Percentiles rank a stretch among this genome's conserved stretches.
These are phyloP conservation scores for Plasmopara viticola DNA, from an alignment of 352 stramenopile species.

Conservation along the genomic window DNA sequence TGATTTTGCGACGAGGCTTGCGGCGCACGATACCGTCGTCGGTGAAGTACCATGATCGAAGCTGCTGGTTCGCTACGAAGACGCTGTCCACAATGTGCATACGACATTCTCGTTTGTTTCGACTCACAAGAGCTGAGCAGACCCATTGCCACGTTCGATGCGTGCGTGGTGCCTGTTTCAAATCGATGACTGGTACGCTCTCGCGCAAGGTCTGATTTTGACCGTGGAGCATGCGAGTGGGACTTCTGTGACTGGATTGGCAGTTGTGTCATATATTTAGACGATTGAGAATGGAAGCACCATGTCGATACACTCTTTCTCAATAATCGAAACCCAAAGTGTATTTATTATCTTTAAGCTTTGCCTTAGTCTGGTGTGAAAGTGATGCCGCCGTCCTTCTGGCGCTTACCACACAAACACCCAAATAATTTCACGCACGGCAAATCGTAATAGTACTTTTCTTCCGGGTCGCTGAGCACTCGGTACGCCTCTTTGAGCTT, in stretches of 20 bases:
- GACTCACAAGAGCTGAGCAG: slow-evolving; percentile 51
- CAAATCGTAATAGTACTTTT: slow-evolving; percentile 84
- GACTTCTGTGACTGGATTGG: too few relatives aligned
- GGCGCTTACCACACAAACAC: slow-evolving; percentile 46
- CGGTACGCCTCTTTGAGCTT: slow-evolving; percentile 75
- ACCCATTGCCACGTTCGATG: slow-evolving; percentile 63
- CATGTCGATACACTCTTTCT: too few relatives aligned
- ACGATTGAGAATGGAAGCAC: too few relatives aligned
- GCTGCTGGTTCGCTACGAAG: slow-evolving; percentile 47
- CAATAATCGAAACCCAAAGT: too few relatives aligned
- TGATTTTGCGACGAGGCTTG: too few relatives aligned
- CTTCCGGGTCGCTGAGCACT: slow-evolving; percentile 67
- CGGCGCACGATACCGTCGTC: too few relatives aligned
- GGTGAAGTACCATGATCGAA: too few relatives aligned
- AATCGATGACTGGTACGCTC: slow-evolving; percentile 45
- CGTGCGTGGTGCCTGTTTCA: slow-evolving; percentile 37
- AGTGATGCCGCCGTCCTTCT: too few relatives aligned
- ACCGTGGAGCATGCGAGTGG: background rate
- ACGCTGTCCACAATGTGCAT: slow-evolving; percentile 61
- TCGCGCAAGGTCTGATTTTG: slow-evolving; percentile 48
- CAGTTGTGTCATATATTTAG: too few relatives aligned
- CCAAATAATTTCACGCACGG: slow-evolving; percentile 82
- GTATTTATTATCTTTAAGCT: too few relatives aligned
- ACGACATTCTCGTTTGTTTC: slow-evolving; percentile 47
- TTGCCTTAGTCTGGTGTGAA: too few relatives aligned